Base-by-base conservation (phyloP, 202 grass and related monocot species). In the Eragrostis tef region DNA sequence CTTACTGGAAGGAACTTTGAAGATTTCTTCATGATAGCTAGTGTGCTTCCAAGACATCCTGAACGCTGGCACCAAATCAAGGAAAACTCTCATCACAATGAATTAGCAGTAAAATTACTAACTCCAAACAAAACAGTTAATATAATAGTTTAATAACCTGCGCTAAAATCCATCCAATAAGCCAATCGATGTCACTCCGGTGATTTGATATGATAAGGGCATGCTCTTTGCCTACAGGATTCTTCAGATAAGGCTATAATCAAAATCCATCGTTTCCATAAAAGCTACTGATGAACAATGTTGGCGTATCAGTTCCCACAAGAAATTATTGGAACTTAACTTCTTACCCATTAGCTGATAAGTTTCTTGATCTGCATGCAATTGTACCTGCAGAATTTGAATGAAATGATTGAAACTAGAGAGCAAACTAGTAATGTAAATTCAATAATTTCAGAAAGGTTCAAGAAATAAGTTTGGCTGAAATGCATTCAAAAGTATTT, bases 11-110 rank as follows among this genome's bases (percentile, higher is more conserved):
- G 91, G 71, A 91, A 91, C 52, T 97, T 97, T 13, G 94, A 97
- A 53, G 94, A 91, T 77, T 91, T 97, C 63, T 97, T 97, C 94
- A 97, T 97, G 19, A 97, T 87, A 84, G 94, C 94, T 6, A 97
- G 82, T 12, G 94, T 50, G 31, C 91, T 93, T 77, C 91, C 94
- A 79, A 97, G 94, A 82, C 94, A 97, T 63, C 94, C 89, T 21
- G 94, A 90, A 4, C 91, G 90, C 94, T 97, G 89, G 85, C 17
- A 7, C 57, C 11, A 73, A 16, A 27, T 43, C n/a, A 19, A 9
- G 43, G 15, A 42, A 10, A 78, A 62, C 47, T n/a, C 6, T 52
- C 5, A 51, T 16, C 10, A 31, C 20, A 71, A 7, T 72, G 1
- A 51, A 78, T 42, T 85, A 17, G 29, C 15, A 64, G 19, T 15